These are phyloP conservation scores for Zygnema cylindricum DNA, from an alignment of 139 green algal genomes.

Conservation along the genomic window DNA sequence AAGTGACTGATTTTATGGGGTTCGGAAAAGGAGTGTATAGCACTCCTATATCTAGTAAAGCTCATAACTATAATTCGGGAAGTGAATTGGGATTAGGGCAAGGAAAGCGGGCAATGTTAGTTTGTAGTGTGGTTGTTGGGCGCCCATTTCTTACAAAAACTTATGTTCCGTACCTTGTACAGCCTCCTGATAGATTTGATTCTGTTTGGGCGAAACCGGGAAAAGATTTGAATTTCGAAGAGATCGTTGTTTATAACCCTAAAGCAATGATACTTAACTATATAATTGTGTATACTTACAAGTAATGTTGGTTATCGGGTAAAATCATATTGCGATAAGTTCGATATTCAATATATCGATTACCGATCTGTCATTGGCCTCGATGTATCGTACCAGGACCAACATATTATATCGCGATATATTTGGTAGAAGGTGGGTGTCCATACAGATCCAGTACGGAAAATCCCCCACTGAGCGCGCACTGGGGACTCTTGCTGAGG, in stretches of 20 bases:
- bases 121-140: neutral
- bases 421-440: too few relatives aligned
- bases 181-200: neutral
- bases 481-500: too few relatives aligned
- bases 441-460: too few relatives aligned
- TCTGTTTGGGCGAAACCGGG: neutral
- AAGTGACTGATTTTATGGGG: neutral
- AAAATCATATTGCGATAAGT: too few relatives aligned
- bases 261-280: neutral
- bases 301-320: too few relatives aligned
- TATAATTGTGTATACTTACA: neutral
- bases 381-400: too few relatives aligned
- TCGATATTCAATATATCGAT: too few relatives aligned
- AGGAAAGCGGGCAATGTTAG: neutral
- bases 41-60: neutral
- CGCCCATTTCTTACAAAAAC: neutral
- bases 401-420: too few relatives aligned
- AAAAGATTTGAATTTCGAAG: neutral
- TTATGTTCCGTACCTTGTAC: neutral
- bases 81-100: neutral
- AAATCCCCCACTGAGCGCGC: too few relatives aligned
- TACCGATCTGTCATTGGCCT: too few relatives aligned
- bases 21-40: neutral
- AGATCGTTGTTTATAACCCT: neutral
- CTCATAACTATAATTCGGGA: neutral